Base-by-base conservation (phyloP, 345 rosid species). In the Conringia planisiliqua region DNA sequence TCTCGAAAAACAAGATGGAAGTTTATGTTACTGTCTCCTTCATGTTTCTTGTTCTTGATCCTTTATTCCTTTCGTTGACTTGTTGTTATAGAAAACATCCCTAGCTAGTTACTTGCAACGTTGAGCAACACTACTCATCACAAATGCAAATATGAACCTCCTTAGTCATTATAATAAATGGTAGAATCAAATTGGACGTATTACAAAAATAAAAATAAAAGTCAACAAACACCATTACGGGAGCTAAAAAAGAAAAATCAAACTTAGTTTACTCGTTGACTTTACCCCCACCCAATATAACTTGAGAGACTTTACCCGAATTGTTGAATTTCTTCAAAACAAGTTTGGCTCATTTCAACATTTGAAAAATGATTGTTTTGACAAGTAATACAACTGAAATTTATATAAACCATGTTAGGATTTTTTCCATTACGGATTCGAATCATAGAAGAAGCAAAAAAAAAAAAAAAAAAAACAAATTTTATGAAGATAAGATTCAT, bases 311-410 rank as follows among this genome's bases (percentile, higher is more conserved):
- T 39, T 58, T 58, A 75, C 67, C 68, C 16, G 36, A 59, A 47
- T 8, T 13, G 29, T 38, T 67, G 73, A 74, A 56, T 65, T 66
- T 56, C 50, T 38, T 24, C 58, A 16, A 35, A 26, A 38, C 11
- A 36, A 59, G 73, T 67, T 74, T 59, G 73, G 67, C 18, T 61
- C 73, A 58, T 51, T 51, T 51, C 57, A 51, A 12, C 32, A 51
- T 51, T 48, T 50, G 3, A 56, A 36, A 5, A 27, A 7, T 12
- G 10, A 38, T 26, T 36, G 16, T 44, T 8, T 35, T 16, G 2
- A 46, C 42, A 36, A 47, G 5, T 22, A 38, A 39, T 14, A 40
- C 43, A 40, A 18, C 30, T 20, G 47, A 59, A 60, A 2, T 0
- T 13, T 62, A 26, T 40, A 9, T 6, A n/a, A 62, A 16, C 14